Evolutionary conservation across 768 basidiomycete genomes (phyloP), one percentile per base, ranked within the genome.

Genomic region (Lactifluus subvellereus): DNA sequence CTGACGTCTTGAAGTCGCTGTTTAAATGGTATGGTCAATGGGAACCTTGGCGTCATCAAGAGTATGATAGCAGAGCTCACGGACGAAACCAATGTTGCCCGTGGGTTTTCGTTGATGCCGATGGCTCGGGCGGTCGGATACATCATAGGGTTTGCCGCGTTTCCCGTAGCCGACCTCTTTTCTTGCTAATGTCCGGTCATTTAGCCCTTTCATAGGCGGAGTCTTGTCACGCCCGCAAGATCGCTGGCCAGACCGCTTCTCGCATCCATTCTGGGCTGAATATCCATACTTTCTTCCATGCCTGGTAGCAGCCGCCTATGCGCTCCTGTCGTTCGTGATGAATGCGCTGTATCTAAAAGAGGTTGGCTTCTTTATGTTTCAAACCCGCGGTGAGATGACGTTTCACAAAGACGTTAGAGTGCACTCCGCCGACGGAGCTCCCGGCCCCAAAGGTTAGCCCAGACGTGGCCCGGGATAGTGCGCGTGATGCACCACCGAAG

Each of bases 31-130:
- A 14, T 57, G 16, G 22, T 62, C 3, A 51, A 45, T 27, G 61
- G 61, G 5, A 57, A 62, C 30, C 13, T 48, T 20, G 62, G 62
- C 3, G 51, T 58, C 7, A 49, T 63, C 27, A 63, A 54, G 32
- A 58, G 62, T 27, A 49, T 84, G 68, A 79, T 89, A 74, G 86
- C 80, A 0, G 86, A 88, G 59, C 71, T 88, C 37, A 86, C 86
- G 0, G 86, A 87, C 67, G 73, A 79, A 1, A 81, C 82, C 1
- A 88, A 88, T 68, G 76, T 79, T 48, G 77, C 27, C 27, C 27
- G 27, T 27, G 27, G 27, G 27, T 27, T 27, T 27, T 27, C 27
- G 27, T 27, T 27, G 18, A 57, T 79, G 43, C 73, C 76, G 3
- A 65, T 78, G 0, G 66, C 72, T 7, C 54, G 66, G 43, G 57